Conservation (phyloP, 495 filamentous ascomycete species). For the Penicillium waksmanii region DNA sequence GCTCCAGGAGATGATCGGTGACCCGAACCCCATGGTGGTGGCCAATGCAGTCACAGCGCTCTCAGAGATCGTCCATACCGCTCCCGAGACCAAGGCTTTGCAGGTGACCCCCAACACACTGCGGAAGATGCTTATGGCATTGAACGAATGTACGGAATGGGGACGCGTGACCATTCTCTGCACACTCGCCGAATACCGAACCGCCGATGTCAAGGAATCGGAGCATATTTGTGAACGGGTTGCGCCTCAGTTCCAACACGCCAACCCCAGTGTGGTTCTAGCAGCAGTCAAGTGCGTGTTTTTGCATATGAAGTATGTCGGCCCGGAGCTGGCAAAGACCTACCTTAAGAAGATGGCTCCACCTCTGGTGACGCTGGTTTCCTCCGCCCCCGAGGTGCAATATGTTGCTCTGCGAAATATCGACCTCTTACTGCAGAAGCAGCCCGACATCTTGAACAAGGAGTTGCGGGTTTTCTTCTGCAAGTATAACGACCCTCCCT, state of each 20-base stretch:
- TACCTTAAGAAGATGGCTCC: constrained; percentile 99
- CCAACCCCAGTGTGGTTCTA: constrained; percentile 94
- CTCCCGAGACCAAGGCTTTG: constrained; percentile 87
- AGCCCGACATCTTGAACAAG: constrained; percentile 94
- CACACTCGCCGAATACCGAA: constrained; percentile 85
- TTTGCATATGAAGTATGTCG: constrained; percentile 88
- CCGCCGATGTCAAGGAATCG: constrained; percentile 87
- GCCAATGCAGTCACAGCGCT: constrained; percentile 95
- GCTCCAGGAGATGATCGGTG: constrained; percentile 95
- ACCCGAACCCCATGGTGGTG: constrained; percentile 98
- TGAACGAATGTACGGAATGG: constrained; percentile 99
- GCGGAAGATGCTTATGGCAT: constrained; percentile 93
- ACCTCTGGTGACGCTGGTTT: constrained; percentile 94
- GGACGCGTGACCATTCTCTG: constrained; percentile 93
- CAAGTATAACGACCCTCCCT: constrained; percentile 99
- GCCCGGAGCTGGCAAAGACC: constrained; percentile 71
- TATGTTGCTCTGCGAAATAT: constrained; percentile 97
- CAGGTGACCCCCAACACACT: constrained; percentile 77
- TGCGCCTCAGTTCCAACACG: constrained; percentile 96
- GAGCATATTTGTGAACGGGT: constrained; percentile 99
- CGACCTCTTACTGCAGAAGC: constrained; percentile 90
- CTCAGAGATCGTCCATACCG: constrained; percentile 85
- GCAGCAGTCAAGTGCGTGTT: constrained; percentile 98
- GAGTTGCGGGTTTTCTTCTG: constrained; percentile 99
- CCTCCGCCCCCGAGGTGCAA: constrained; percentile 94